Evolutionary conservation across 805 yeast species (phyloP).

Genomic region (Kregervanrija delftensis): DNA sequence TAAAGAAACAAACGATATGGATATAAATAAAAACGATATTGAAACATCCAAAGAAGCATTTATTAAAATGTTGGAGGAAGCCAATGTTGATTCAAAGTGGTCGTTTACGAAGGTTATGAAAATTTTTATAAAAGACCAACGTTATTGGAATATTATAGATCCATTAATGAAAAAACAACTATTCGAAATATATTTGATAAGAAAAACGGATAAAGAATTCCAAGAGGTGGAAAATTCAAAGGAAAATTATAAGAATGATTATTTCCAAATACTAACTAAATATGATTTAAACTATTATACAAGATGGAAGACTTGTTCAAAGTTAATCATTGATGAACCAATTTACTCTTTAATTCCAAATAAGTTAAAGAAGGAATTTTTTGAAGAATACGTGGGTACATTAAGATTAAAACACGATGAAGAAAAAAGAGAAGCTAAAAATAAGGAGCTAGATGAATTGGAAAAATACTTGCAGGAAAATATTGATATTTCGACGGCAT

Average conservation of each 20-base stretch:
- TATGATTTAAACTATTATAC: conserved; percentile 47
- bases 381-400: conserved; percentile 39
- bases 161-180: conserved; percentile 51
- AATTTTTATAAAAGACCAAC: conserved; percentile 46
- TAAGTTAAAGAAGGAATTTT: conserved; percentile 47
- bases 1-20: conserved; percentile 4
- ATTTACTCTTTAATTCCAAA: conserved; percentile 57
- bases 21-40: neutral
- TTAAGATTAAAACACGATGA: conserved; percentile 31
- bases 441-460: conserved; percentile 47
- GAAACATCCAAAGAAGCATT: conserved; percentile 33
- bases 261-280: conserved; percentile 37
- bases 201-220: conserved; percentile 43
- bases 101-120: conserved; percentile 63
- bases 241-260: conserved; percentile 51
- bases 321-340: conserved; percentile 57
- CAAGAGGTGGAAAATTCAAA: conserved; percentile 45
- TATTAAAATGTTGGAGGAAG: conserved; percentile 42
- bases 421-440: conserved; percentile 23
- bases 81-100: conserved; percentile 67
- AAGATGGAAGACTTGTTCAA: conserved; percentile 55
- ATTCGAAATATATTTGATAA: conserved; percentile 59
- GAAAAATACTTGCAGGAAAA: conserved; percentile 35
- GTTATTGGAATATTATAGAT: conserved; percentile 63
- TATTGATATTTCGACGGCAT: neutral